Conservation (phyloP, 2,329 filamentous ascomycete species). For the Elsinoe australis region DNA sequence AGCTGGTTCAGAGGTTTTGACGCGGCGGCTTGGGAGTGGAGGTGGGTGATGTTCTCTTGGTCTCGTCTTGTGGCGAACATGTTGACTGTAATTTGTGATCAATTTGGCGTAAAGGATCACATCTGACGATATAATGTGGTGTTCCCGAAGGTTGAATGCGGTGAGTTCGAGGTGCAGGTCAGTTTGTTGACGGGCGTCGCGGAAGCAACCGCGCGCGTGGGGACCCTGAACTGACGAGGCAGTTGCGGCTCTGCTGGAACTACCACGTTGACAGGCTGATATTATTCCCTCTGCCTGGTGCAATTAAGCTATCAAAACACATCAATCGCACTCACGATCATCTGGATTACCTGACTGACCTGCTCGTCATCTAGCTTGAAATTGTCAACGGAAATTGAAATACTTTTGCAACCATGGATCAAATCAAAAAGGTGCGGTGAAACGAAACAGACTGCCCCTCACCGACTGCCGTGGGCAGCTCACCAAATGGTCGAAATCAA, state of each 20-base stretch:
- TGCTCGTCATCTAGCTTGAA: slow-evolving; percentile 2
- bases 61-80: slow-evolving; percentile 71
- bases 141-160: not conserved
- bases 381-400: not conserved
- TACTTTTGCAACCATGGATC: slow-evolving; percentile 32
- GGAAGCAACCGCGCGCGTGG: slow-evolving; percentile 15
- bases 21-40: slow-evolving; percentile 61
- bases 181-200: slow-evolving; percentile 16
- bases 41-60: slow-evolving; percentile 79
- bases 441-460: slow-evolving; percentile 24
- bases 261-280: slow-evolving; percentile 15
- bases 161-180: not conserved
- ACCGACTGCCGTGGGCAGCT: slow-evolving; percentile 26
- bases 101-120: too few relatives aligned
- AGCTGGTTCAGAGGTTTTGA: slow-evolving; percentile 65
- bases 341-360: slow-evolving; percentile 5
- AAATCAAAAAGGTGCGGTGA: slow-evolving; percentile 36
- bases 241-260: slow-evolving; percentile 15
- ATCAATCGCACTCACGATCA: slow-evolving; percentile 9
- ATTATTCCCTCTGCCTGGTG: slow-evolving; percentile 8
- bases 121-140: not conserved
- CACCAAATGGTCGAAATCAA: not conserved
- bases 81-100: slow-evolving; percentile 29
- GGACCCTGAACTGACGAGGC: slow-evolving; percentile 4
- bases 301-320: not conserved